Evolutionary conservation across 1,139 yeast genomes (phyloP), one percentile per base, ranked within the genome.

Genomic region (Arxiozyma slooffiae): DNA sequence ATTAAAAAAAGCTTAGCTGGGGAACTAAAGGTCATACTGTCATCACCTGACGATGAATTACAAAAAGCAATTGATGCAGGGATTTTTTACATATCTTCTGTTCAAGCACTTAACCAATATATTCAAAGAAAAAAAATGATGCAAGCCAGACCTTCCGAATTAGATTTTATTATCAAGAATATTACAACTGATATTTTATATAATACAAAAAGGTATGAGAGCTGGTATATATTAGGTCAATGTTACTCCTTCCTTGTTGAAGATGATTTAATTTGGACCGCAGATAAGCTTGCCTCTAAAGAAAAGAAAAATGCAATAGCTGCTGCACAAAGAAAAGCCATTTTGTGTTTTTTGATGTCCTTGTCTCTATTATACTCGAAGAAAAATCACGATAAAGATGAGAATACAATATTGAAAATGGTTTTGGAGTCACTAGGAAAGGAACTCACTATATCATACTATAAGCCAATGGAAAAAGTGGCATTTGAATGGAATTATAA

Each of bases 201-300:
- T 62, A 81, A 84, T 3, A 76, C 85, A 1, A 71, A 76, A 48
- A 71, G 97, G 26, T 75, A 84, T 48, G 98, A 92, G 65, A 80
- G 88, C 17, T 94, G 99, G 99, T 72, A 80, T 47, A 73, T 88
- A 1, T 67, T 92, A 20, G 96, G 95, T 0, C 92, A 84, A 63
- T 82, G 94, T 0, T 89, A 79, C 59, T 84, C 90, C 0, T 81
- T 74, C 51, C 70, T 86, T 40, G 95, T 85, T 0, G 97, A 90
- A 57, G 96, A 88, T 65, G 96, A 87, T 57, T 70, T 92, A 50
- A 81, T 88, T 8, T 88, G 96, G 95, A 85, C 92, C 0, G 83
- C 96, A 0, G 97, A 90, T 62, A 85, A 85, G 58, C 68, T 89
- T 39, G 84, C 84, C 38, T 73, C 78, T 0, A 66, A 74, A 0